Conservation (phyloP, 495 filamentous ascomycete species). For the Rostrohypoxylon terebratum region DNA sequence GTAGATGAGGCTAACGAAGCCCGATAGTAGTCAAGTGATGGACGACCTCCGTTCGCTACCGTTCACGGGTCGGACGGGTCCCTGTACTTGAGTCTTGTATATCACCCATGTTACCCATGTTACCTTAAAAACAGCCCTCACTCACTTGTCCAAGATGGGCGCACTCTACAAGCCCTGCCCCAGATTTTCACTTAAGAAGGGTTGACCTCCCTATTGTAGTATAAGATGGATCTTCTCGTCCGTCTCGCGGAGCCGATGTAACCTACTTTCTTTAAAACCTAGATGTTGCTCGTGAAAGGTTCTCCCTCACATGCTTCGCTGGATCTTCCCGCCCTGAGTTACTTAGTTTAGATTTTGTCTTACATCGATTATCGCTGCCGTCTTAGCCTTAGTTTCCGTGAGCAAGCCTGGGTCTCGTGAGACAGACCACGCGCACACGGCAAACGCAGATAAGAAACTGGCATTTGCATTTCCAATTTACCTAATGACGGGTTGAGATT, state of each 20-base stretch:
- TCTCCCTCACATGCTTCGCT: conserved; percentile 10
- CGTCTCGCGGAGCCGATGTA: conserved; percentile 33
- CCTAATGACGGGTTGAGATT: conserved; percentile 10
- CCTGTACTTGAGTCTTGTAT: too few relatives aligned
- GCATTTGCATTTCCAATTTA: background rate
- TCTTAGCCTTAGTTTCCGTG: conserved; percentile 19
- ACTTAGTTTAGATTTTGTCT: conserved; percentile 20
- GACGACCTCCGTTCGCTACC: conserved; percentile 41
- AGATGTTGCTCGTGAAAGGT: conserved; percentile 21
- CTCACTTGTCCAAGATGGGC: conserved; percentile 38
- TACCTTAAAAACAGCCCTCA: conserved; percentile 38
- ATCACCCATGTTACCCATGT: too few relatives aligned
- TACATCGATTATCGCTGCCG: conserved; percentile 32
- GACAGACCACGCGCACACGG: conserved; percentile 24
- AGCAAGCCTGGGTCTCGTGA: conserved; percentile 25
- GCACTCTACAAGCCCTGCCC: conserved; percentile 30
- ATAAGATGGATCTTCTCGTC: conserved; percentile 22
- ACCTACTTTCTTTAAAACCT: conserved; percentile 38
- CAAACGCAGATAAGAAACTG: conserved; percentile 19
- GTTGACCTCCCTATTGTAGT: conserved; percentile 37
- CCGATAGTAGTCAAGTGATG: conserved; percentile 43
- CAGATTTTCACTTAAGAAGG: conserved; percentile 39
- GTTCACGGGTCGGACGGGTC: conserved; percentile 20
- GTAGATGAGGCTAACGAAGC: conserved; percentile 19
- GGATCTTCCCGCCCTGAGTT: background rate